Conservation (phyloP, 2,329 filamentous ascomycete genomes). For the Coniochaeta pulveracea region DNA sequence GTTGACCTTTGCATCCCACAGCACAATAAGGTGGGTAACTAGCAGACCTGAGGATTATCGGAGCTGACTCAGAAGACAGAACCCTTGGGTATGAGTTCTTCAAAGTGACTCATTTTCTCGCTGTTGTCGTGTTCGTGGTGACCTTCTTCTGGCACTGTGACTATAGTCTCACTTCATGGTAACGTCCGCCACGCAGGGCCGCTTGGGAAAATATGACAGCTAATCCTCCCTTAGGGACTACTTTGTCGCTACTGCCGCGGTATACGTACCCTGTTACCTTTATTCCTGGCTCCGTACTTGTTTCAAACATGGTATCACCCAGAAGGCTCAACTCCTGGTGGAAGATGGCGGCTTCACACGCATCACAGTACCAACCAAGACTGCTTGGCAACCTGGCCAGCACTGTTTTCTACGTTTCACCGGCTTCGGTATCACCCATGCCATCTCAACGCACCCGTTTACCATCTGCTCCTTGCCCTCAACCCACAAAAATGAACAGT, state of each 20-base stretch:
- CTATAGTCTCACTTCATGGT: slow-evolving; percentile 41
- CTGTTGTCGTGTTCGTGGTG: slow-evolving; percentile 40
- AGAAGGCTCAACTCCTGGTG: slow-evolving; percentile 26
- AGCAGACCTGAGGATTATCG: background rate
- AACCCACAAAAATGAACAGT: slow-evolving; percentile 16
- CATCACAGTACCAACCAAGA: slow-evolving; percentile 28
- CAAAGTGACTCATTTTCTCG: slow-evolving; percentile 42
- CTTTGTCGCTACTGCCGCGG: slow-evolving; percentile 41
- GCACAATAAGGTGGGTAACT: slow-evolving; percentile 31
- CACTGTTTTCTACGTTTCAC: slow-evolving; percentile 44
- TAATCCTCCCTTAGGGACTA: slow-evolving; percentile 35
- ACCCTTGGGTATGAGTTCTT: slow-evolving; percentile 49
- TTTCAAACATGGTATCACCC: slow-evolving; percentile 35
- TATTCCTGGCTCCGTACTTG: slow-evolving; percentile 33
- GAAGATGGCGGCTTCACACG: slow-evolving; percentile 28
- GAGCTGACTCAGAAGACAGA: slow-evolving; percentile 16
- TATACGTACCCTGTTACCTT: slow-evolving; percentile 36
- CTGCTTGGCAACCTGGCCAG: slow-evolving; percentile 37
- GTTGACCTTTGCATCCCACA: slow-evolving; percentile 41
- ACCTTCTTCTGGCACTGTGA: slow-evolving; percentile 53
- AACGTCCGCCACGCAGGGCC: slow-evolving; percentile 7
- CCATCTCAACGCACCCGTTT: slow-evolving; percentile 39
- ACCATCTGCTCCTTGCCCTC: slow-evolving; percentile 38
- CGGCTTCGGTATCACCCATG: slow-evolving; percentile 26
- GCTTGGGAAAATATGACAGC: background rate